These are phyloP conservation scores for Brassica juncea DNA, from an alignment of 345 rosid species.

Conservation along the genomic window DNA sequence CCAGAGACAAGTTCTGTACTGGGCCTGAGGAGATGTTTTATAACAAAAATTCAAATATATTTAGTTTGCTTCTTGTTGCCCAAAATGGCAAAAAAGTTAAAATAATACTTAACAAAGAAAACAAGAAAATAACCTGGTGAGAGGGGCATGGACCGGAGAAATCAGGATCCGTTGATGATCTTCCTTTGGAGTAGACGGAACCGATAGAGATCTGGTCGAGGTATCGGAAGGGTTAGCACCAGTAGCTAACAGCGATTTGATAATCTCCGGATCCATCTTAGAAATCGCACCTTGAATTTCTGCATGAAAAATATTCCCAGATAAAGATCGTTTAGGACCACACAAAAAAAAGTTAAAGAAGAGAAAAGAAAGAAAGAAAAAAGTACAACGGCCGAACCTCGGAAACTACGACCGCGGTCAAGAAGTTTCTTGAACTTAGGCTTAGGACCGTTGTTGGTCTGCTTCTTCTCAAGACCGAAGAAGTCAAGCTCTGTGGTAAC, in stretches of 20 bases:
- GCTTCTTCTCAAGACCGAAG: slow-evolving; percentile 57
- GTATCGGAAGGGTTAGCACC: slow-evolving; percentile 30
- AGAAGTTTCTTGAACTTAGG: slow-evolving; percentile 53
- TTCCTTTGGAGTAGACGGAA: slow-evolving; percentile 56
- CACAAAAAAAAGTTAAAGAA: neutral
- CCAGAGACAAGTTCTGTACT: slow-evolving; percentile 37
- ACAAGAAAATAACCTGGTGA: slow-evolving; percentile 39
- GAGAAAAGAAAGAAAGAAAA: neutral
- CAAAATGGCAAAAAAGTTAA: neutral
- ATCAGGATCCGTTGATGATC: slow-evolving; percentile 37
- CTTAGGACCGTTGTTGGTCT: slow-evolving; percentile 35
- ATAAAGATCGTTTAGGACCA: neutral
- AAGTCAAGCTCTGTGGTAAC: slow-evolving; percentile 69
- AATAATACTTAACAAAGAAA: neutral
- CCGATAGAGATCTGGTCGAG: slow-evolving; percentile 36
- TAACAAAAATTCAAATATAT: neutral
- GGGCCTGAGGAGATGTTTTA: slow-evolving; percentile 20
- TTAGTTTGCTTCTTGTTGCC: neutral
- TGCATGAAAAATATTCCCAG: slow-evolving; percentile 19
- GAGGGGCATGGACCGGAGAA: slow-evolving; percentile 46
- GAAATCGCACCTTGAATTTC: slow-evolving; percentile 84
- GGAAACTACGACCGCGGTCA: slow-evolving; percentile 69
- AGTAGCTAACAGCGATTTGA: slow-evolving; percentile 69
- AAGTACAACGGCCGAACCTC: slow-evolving; percentile 43
- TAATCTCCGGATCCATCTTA: slow-evolving; percentile 72